Base-by-base conservation (phyloP, 768 basidiomycete species). In the Termitomyces sp. region DNA sequence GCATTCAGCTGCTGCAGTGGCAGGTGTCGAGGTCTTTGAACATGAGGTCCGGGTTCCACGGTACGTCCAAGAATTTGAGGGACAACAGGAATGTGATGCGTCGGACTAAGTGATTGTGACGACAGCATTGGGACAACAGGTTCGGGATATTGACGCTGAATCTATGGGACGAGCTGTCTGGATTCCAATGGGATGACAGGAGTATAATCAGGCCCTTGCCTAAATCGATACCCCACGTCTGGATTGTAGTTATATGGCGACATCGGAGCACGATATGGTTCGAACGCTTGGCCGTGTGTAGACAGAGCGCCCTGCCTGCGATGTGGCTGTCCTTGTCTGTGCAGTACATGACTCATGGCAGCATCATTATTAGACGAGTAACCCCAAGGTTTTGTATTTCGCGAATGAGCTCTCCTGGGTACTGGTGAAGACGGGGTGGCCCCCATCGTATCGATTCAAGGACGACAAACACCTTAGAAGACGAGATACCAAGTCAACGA, bases 141-240 rank as follows among this genome's bases (percentile, higher is more conserved):
- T 40, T 48, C 33, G 18, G 48, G 33, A 49, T 41, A 28, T 44
- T 44, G 55, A 18, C 38, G 55, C 53, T 13, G 53, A 18, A 9
- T 9, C 22, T 47, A 32, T 20, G 55, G 11, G 18, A 46, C 13
- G 3, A 56, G 35, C 30, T 41, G 30, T n/a, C 30, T 24, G 13
- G 28, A 44, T n/a, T 56, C 48, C 13, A 20, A 20, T n/a, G 47
- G 56, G 11, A 49, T 51, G 24, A 56, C 55, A 40, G 55, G 55
- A 13, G 14, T 16, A 49, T 38, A 24, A 20, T 56, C 24, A n/a
- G 35, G 35, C 26, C 26, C 55, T 22, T 30, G 45, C 11, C 10
- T 3, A 35, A 36, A 46, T 5, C 10, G 13, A 14, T 46, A 36
- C 16, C 44, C 43, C 33, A n/a, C 3, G 18, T 33, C 40, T n/a